A percentile compares a stretch with the other conserved stretches of the same genome.
These are phyloP conservation scores for Vigna mungo DNA, from an alignment of 306 rosid species.

Conservation along the genomic window DNA sequence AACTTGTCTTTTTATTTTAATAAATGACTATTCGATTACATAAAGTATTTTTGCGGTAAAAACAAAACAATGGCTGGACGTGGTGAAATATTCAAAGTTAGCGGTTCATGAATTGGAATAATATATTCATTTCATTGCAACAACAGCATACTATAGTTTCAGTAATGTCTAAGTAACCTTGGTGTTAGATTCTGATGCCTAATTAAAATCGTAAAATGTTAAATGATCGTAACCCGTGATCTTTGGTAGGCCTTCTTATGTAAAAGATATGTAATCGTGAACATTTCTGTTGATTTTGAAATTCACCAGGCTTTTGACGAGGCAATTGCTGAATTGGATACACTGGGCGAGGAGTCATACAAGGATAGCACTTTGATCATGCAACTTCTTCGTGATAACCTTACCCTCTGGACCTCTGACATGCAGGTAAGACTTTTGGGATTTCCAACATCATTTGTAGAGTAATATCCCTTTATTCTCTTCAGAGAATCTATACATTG, in stretches of 20 bases:
- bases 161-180: slow-evolving; percentile 22
- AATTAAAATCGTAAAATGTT: neutral
- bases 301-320: slow-evolving; percentile 87
- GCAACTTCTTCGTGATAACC: slow-evolving; percentile 99
- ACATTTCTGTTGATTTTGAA: slow-evolving; percentile 12
- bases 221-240: neutral
- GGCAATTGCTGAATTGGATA: slow-evolving; percentile 98
- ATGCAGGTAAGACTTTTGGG: slow-evolving; percentile 73
- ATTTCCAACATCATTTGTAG: neutral
- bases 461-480: neutral
- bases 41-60: neutral
- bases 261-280: slow-evolving; percentile 4
- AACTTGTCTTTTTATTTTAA: neutral
- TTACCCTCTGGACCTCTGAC: slow-evolving; percentile 99
- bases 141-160: neutral
- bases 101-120: slow-evolving; percentile 1
- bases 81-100: neutral
- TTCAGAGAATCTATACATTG: neutral
- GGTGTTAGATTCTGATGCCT: slow-evolving; percentile 10
- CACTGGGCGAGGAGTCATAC: slow-evolving; percentile 97
- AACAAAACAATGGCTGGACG: neutral
- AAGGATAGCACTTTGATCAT: slow-evolving; percentile 99
- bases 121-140: slow-evolving; percentile 9
- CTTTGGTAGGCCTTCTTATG: neutral
- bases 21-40: neutral